phyloP scores from a whole-genome alignment of 345 rosid genomes.

The Reutealis trisperma region DNA sequence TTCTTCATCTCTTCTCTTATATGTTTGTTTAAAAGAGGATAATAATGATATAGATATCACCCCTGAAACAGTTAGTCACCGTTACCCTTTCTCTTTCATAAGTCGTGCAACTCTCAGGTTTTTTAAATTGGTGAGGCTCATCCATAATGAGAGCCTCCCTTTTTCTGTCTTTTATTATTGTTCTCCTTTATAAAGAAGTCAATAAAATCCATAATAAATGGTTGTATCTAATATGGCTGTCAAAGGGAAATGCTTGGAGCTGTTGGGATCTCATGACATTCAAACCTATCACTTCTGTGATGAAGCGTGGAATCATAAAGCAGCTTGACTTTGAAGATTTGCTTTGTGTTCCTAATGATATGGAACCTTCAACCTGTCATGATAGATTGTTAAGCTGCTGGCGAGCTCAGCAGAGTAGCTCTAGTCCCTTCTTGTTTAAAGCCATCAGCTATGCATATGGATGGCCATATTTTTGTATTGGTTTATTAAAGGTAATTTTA shows the following conservation, averaged over 20 bases:
- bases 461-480: conserved; percentile 74
- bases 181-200: not conserved
- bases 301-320: conserved; percentile 63
- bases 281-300: conserved; percentile 54
- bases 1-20: not conserved
- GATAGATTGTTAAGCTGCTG: conserved; percentile 56
- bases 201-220: not conserved
- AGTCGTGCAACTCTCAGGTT: not conserved
- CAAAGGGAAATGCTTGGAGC: conserved; percentile 48
- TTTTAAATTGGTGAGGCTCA: not conserved
- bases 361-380: conserved; percentile 76
- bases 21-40: not conserved
- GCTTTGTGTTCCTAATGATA: conserved; percentile 65
- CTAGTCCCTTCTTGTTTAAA: conserved; percentile 61
- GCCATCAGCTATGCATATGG: conserved; percentile 83
- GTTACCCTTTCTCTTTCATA: not conserved
- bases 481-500: conserved; percentile 68
- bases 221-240: conserved; percentile 16
- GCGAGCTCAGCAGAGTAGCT: conserved; percentile 49
- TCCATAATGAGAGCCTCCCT: not conserved
- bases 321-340: conserved; percentile 87
- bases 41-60: not conserved
- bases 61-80: not conserved
- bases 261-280: conserved; percentile 67
- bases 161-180: not conserved